Conservation (phyloP, 805 yeast genomes). For the Torulaspora franciscae region DNA sequence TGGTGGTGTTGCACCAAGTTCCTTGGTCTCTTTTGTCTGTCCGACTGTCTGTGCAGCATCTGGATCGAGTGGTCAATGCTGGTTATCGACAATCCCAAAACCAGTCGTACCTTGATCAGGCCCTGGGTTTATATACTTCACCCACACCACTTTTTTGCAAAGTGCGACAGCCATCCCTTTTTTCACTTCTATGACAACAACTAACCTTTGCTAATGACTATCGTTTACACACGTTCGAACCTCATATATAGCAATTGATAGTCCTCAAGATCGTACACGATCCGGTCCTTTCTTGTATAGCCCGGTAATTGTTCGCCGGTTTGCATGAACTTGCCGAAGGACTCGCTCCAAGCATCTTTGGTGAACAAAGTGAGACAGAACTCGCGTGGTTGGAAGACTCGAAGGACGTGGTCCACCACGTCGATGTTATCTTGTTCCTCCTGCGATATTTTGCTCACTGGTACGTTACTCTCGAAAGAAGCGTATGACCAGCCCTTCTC, state of each 20-base stretch:
- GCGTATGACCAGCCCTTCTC: conserved; percentile 95
- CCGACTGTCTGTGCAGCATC: conserved; percentile 23
- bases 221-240: conserved; percentile 39
- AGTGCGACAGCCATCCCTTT: neutral
- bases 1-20: conserved; percentile 10
- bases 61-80: neutral
- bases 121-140: neutral
- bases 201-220: neutral
- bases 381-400: conserved; percentile 66
- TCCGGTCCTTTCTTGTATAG: conserved; percentile 61
- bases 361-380: conserved; percentile 58
- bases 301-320: conserved; percentile 28
- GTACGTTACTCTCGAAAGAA: conserved; percentile 85
- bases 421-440: conserved; percentile 43
- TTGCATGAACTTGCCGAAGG: conserved; percentile 35
- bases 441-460: conserved; percentile 38
- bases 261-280: conserved; percentile 67
- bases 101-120: too few species aligned
- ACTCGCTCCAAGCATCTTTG: conserved; percentile 29
- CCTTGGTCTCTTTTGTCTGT: conserved; percentile 15
- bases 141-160: neutral
- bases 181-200: neutral
- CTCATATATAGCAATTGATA: conserved; percentile 69
- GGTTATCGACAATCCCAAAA: too few species aligned
- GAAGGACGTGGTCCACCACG: conserved; percentile 56